These are phyloP conservation scores for Tagetes erecta DNA, from an alignment of 129 eudicot genomes.

Conservation along the genomic window DNA sequence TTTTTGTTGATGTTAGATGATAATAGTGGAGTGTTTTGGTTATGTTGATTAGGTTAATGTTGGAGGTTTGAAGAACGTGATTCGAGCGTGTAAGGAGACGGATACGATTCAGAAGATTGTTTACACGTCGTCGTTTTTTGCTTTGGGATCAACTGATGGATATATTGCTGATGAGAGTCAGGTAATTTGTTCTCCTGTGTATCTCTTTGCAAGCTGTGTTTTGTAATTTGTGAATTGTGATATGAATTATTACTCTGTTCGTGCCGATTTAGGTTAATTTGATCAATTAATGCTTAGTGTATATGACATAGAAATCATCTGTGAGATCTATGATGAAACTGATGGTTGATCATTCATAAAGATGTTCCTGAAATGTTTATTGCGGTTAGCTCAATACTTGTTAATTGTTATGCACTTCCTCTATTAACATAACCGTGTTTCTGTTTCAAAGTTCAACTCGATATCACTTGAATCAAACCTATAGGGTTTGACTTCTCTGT, in stretches of 20 bases:
- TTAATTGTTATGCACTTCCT: neutral
- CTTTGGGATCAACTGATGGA: constrained; percentile 80
- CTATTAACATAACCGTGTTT: neutral
- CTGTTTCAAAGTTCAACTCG: neutral
- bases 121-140: constrained; percentile 83
- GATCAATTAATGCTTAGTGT: constrained; percentile 9
- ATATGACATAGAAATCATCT: neutral
- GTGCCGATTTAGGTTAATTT: neutral
- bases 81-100: constrained; percentile 61
- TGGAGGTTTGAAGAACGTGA: constrained; percentile 82
- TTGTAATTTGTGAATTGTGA: neutral
- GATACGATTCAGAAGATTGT: constrained; percentile 62
- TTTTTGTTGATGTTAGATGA: neutral
- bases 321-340: constrained; percentile 6
- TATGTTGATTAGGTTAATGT: constrained; percentile 58
- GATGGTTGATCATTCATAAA: neutral
- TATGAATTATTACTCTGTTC: neutral
- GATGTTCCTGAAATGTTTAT: constrained; percentile 10
- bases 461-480: no score
- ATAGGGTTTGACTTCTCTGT: neutral
- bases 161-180: constrained; percentile 74
- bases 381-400: neutral
- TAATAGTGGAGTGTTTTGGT: neutral
- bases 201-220: no score
- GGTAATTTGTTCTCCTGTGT: constrained; percentile 43